Conservation (phyloP, 2,329 filamentous ascomycete species). For the Fusarium foetens region DNA sequence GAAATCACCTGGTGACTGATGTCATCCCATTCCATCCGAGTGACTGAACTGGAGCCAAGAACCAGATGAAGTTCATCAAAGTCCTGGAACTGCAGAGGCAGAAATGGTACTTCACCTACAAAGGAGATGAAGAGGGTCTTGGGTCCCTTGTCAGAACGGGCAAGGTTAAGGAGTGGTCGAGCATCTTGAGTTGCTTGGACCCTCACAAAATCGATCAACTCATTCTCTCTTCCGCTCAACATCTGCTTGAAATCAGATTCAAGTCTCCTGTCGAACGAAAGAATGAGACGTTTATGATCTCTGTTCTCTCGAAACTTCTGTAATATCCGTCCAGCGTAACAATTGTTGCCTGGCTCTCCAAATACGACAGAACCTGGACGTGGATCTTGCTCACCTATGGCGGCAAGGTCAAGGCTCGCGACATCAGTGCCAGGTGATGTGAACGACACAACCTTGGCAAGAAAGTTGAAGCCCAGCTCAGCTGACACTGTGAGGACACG, state of each 20-base stretch:
- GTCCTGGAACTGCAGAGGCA: background rate
- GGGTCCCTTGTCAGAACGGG: background rate
- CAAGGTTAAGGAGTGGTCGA: background rate
- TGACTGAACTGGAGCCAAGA: background rate
- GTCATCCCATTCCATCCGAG: background rate
- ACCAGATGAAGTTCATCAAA: background rate
- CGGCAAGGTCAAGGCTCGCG: background rate
- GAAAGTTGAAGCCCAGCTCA: background rate
- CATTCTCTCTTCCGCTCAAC: background rate
- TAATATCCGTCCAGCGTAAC: background rate
- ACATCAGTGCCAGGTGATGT: background rate
- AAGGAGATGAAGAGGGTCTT: background rate
- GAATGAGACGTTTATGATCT: background rate
- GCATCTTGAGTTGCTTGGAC: background rate
- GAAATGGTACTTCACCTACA: background rate
- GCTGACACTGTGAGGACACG: background rate
- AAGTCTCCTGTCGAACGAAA: background rate
- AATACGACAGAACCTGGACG: background rate
- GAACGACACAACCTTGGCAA: background rate
- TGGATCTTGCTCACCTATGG: background rate
- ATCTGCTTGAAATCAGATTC: background rate
- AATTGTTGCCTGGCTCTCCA: background rate
- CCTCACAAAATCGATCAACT: background rate
- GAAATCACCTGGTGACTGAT: background rate
- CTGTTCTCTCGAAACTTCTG: too few species aligned